phyloP scores from a whole-genome alignment of 345 rosid species.

The Hirschfeldia incana region DNA sequence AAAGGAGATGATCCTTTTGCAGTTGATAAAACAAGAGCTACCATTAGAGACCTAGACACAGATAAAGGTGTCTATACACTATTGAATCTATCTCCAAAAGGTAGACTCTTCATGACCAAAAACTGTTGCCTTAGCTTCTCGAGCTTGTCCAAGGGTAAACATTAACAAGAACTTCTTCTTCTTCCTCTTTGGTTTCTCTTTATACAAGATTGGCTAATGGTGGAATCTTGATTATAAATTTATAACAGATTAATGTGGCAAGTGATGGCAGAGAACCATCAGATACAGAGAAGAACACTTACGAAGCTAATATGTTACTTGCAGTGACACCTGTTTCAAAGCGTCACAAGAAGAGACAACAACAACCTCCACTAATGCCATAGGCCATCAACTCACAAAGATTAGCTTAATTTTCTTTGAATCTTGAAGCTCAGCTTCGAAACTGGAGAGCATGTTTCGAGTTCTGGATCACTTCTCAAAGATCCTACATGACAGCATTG shows the following conservation, averaged over 20 bases:
- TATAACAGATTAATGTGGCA: slow-evolving; percentile 88
- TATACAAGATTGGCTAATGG: background rate
- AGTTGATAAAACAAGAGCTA: slow-evolving; percentile 72
- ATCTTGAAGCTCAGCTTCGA: slow-evolving; percentile 78
- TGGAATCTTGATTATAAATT: background rate
- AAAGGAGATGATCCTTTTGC: slow-evolving; percentile 75
- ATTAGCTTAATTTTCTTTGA: slow-evolving; percentile 70
- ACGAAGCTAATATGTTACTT: slow-evolving; percentile 83
- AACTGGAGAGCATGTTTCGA: slow-evolving; percentile 90
- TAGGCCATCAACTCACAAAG: slow-evolving; percentile 60
- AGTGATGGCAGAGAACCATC: slow-evolving; percentile 93
- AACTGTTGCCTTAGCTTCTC: slow-evolving; percentile 89
- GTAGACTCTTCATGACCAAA: slow-evolving; percentile 88
- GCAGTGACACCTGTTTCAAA: slow-evolving; percentile 79
- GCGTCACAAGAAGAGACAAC: slow-evolving; percentile 53
- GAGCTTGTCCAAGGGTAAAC: slow-evolving; percentile 85
- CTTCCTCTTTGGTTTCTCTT: slow-evolving; percentile 6
- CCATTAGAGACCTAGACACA: slow-evolving; percentile 78
- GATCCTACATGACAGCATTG: slow-evolving; percentile 73
- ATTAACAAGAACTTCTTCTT: background rate
- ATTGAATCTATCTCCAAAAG: slow-evolving; percentile 88
- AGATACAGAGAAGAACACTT: slow-evolving; percentile 77
- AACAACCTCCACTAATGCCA: slow-evolving; percentile 48
- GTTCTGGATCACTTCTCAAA: slow-evolving; percentile 83
- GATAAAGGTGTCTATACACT: slow-evolving; percentile 75